Evolutionary conservation across 768 basidiomycete species (phyloP), one percentile per base, ranked within the genome.

Genomic region (Rhodosporidiobolus sp.): DNA sequence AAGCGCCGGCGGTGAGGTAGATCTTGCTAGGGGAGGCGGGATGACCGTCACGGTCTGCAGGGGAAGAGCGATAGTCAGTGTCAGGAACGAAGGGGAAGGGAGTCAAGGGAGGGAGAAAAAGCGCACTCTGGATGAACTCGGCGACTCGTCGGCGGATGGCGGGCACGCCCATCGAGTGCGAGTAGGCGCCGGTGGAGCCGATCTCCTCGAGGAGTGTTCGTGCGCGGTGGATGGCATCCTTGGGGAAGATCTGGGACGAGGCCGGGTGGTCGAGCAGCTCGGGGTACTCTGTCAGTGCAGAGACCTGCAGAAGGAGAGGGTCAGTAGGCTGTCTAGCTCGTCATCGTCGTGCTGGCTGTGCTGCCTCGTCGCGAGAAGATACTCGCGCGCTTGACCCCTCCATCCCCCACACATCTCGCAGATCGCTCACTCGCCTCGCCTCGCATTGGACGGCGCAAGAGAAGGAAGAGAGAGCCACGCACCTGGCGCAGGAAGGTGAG

Each of bases 1-100:
- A 96, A 28, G 96, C 95, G 53, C 95, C 96, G 34, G 88, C 90
- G 26, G 95, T 98, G 54, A 99, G 87, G 86, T 92, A 99, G 81
- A 99, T 95, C 80, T 89, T 84, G 65, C 86, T 86, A 4, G 93
- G 90, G 79, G 90, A 82, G 26, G 92, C 85, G 6, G 92, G 88
- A 81, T 87, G 88, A 19, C 93, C 94, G 80, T 98, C 95, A 60
- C 95, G 92, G 65, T 89, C 93, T 95, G 71, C 14, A 14, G 26
- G 35, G 62, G 22, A 67, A 55, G 57, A 52, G 57, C 38, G 35
- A 56, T 19, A 49, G 69, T 68, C 54, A 73, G 46, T n/a, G n/a
- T n/a, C 14, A 10, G 19, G 2, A 63, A n/a, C n/a, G 24, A 30
- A 49, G 12, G 10, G n/a, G 11, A 22, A 6, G n/a, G 14, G 38